Base-by-base conservation (phyloP, 495 filamentous ascomycete genomes). In the Aspergillus nidulans region DNA sequence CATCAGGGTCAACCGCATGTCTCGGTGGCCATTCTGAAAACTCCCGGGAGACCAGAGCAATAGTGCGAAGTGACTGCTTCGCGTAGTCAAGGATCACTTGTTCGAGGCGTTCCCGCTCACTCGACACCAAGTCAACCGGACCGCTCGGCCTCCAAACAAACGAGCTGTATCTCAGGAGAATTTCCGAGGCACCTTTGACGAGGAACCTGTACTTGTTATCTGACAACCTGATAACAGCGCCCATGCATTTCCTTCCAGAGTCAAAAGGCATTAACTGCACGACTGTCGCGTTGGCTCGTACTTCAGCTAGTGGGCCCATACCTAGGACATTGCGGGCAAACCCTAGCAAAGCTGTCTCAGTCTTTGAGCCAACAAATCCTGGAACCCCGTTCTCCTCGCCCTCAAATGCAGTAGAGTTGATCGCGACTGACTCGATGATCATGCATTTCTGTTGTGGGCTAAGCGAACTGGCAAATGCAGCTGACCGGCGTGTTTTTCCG, bases 111-210 rank as follows among this genome's bases (percentile, higher is more conserved):
- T 61, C 67, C 8, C 70, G 59, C n/a, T 61, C 32, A 5, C 65
- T 61, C 19, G 69, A 68, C 4, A 77, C 60, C 15, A 70, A 62
- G n/a, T 61, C 18, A 81, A 51, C 1, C 55, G 60, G 13, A 73
- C 70, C 16, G 46, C 20, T 64, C 49, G 13, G 67, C 61, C 8
- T 61, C 52, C 13, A 76, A 55, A 42, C 69, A 8, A 55, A 61
- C 8, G 76, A 75, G 59, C 81, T 81, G 38, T 76, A 68, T 6
- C 59, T 66, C 9, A 84, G 74, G 67, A 87, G 75, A 38, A 89
- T 77, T 53, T 89, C 85, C 0, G 85, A 81, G 46, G 85, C 85
- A 36, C 85, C 85, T 69, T 89, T 89, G 60, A 88, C 83, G 20
- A 82, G 74, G 19, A 88, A 69, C 12, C 85, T 72, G 59, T 86